Conservation (phyloP, 2,329 filamentous ascomycete genomes). For the Neurospora sp. region DNA sequence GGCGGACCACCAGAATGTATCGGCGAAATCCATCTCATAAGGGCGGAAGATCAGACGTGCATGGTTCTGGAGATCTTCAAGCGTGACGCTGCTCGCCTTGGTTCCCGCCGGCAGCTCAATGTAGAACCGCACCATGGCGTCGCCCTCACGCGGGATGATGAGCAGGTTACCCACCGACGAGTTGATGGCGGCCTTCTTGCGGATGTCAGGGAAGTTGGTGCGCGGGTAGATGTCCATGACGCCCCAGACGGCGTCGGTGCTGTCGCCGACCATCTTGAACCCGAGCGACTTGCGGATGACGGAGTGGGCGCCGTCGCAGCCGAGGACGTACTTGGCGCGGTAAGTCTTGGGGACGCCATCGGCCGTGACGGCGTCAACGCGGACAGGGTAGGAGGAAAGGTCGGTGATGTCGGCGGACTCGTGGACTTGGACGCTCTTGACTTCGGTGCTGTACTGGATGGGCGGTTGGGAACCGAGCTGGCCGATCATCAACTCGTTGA, state of each 20-base stretch:
- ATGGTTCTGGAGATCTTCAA: constrained; percentile 41
- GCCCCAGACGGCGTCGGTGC: constrained; percentile 45
- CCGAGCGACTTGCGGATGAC: constrained; percentile 39
- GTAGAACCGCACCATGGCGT: constrained; percentile 49
- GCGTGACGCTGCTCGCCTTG: constrained; percentile 38
- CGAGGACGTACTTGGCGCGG: constrained; percentile 39
- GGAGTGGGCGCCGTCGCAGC: constrained; percentile 41
- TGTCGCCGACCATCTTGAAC: constrained; percentile 50
- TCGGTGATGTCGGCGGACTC: constrained; percentile 23
- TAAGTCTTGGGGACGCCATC: constrained; percentile 30
- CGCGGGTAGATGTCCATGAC: constrained; percentile 45
- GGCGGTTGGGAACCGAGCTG: constrained; percentile 31
- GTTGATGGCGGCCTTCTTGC: constrained; percentile 44
- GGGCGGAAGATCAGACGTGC: constrained; percentile 44
- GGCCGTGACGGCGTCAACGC: constrained; percentile 28
- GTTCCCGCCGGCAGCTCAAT: constrained; percentile 45
- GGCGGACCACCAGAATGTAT: constrained; percentile 53
- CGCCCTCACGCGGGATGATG: constrained; percentile 51
- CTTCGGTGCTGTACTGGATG: constrained; percentile 45
- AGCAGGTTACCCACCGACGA: constrained; percentile 45
- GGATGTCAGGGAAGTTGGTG: constrained; percentile 53
- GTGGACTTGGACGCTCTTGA: constrained; percentile 41
- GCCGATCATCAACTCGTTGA: constrained; percentile 44
- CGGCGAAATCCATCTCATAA: constrained; percentile 42
- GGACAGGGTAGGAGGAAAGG: constrained; percentile 31